A percentile compares a stretch with the other conserved stretches of the same genome.
These are phyloP conservation scores for Lunularia cruciata DNA, from an alignment of 225 moss, liverwort and hornwort genomes.

Conservation along the genomic window DNA sequence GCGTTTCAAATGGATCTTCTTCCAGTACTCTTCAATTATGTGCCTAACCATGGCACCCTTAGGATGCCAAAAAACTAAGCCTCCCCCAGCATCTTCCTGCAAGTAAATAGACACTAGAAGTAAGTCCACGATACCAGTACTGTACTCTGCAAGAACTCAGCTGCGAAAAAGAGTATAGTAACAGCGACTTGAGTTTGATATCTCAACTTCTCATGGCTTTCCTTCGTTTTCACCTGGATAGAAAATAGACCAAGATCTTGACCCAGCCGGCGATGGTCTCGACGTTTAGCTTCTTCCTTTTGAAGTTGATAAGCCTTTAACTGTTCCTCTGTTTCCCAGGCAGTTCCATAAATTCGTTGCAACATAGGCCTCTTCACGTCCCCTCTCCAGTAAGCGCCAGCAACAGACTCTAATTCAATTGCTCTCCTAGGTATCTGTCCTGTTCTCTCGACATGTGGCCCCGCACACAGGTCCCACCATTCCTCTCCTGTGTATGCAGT, in stretches of 20 bases:
- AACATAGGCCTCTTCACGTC: constrained; percentile 97
- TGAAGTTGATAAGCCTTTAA: constrained; percentile 78
- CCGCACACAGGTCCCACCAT: constrained; percentile 99
- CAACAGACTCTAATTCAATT: constrained; percentile 85
- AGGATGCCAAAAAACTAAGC: constrained; percentile 97
- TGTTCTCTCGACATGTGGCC: constrained; percentile 90
- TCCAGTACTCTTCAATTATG: constrained; percentile 92
- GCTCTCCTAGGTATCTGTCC: constrained; percentile 90
- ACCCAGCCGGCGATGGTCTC: constrained; percentile 93
- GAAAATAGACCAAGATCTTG: constrained; percentile 94
- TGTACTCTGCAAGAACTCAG: too few species aligned
- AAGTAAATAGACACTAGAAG: neutral
- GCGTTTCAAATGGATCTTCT: constrained; percentile 76
- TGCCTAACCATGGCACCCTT: constrained; percentile 94
- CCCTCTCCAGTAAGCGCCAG: constrained; percentile 99
- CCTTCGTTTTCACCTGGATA: constrained; percentile 56
- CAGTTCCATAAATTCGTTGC: constrained; percentile 97
- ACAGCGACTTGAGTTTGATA: too few species aligned
- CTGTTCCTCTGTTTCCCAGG: constrained; percentile 97
- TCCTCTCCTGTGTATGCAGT: constrained; percentile 65
- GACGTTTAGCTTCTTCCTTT: constrained; percentile 90
- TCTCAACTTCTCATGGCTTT: neutral
- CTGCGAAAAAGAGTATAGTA: too few species aligned
- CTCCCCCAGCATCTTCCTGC: constrained; percentile 98
- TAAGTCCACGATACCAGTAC: neutral